Conservation (phyloP, 2,329 filamentous ascomycete species). For the Rugonectria rugulosa region DNA sequence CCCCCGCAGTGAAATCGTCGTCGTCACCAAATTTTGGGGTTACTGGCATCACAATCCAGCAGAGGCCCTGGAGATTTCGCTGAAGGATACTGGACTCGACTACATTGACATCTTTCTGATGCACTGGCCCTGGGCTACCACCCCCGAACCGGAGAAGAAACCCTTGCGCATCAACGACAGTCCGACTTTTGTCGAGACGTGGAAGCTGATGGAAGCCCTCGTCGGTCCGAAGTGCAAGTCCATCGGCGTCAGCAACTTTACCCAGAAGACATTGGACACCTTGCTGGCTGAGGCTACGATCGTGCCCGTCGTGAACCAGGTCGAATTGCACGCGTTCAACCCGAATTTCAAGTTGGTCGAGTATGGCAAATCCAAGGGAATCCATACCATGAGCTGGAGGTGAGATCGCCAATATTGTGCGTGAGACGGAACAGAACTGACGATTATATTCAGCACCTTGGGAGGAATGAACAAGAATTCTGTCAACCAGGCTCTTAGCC, state of each 20-base stretch:
- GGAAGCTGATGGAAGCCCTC: slow-evolving; percentile 11
- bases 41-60: slow-evolving; percentile 41
- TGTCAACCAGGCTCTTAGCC: not conserved
- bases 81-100: slow-evolving; percentile 39
- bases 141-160: slow-evolving; percentile 29
- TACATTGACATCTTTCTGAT: slow-evolving; percentile 45
- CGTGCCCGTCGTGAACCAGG: slow-evolving; percentile 12
- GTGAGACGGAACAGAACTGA: not conserved
- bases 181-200: slow-evolving; percentile 37
- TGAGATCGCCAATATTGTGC: not conserved
- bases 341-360: slow-evolving; percentile 6
- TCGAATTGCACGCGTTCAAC: slow-evolving; percentile 13
- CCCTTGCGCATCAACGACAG: slow-evolving; percentile 31
- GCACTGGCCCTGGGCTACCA: slow-evolving; percentile 41
- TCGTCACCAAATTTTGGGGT: slow-evolving; percentile 45
- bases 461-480: not conserved
- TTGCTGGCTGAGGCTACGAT: not conserved
- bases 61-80: slow-evolving; percentile 39
- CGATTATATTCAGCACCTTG: not conserved
- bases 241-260: slow-evolving; percentile 17
- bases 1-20: slow-evolving; percentile 43
- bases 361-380: slow-evolving; percentile 11
- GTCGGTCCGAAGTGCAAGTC: slow-evolving; percentile 10
- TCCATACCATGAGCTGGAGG: slow-evolving; percentile 18
- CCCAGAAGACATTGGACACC: slow-evolving; percentile 8